These are phyloP conservation scores for Colletotrichum endophyticum DNA, from an alignment of 2,329 filamentous ascomycete genomes.

Conservation along the genomic window DNA sequence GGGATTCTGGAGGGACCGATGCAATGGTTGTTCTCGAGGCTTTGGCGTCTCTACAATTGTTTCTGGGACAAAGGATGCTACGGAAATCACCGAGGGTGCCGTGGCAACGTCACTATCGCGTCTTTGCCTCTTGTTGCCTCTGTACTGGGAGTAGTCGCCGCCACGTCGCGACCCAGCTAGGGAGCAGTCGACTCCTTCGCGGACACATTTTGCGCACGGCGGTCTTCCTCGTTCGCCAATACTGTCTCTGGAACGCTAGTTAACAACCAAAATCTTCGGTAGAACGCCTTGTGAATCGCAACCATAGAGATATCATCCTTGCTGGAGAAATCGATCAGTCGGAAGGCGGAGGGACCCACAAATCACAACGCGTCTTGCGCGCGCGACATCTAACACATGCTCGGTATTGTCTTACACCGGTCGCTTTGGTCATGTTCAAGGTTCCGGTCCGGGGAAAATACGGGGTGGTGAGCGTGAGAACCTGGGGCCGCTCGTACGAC, in stretches of 20 bases:
- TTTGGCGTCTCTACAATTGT: background rate
- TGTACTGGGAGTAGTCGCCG: background rate
- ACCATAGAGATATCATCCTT: background rate
- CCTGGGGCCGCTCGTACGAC: background rate
- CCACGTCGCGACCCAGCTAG: background rate
- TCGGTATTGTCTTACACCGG: slow-evolving; percentile 12
- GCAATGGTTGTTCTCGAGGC: background rate
- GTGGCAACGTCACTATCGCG: background rate
- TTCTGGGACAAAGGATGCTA: background rate
- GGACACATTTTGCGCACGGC: background rate
- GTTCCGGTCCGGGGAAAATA: background rate
- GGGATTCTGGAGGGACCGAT: slow-evolving; percentile 9
- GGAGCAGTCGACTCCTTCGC: background rate
- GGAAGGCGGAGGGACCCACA: background rate
- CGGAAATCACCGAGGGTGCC: background rate
- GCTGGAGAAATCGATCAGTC: background rate
- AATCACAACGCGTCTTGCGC: slow-evolving; percentile 10
- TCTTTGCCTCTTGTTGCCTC: background rate
- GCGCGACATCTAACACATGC: slow-evolving; percentile 13
- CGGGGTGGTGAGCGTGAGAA: background rate
- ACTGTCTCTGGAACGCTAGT: background rate
- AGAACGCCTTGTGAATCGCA: background rate
- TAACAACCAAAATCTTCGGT: background rate
- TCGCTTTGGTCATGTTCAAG: slow-evolving; percentile 12
- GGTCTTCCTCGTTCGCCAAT: background rate